Evolutionary conservation across 495 filamentous ascomycete species (phyloP).

Genomic region (Neurospora terricola): DNA sequence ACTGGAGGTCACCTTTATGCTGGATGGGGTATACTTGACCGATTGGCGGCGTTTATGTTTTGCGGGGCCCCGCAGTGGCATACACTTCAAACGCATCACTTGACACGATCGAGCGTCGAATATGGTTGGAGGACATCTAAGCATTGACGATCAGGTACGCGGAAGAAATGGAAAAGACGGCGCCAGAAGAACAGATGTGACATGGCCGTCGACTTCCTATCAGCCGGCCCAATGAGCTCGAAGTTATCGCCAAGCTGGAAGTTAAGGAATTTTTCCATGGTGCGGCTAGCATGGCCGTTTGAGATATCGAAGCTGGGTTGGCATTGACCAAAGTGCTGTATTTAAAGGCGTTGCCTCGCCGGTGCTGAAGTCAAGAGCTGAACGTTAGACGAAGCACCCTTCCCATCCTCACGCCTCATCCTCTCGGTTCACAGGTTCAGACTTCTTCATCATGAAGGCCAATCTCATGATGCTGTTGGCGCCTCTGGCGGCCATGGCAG

Average conservation of each 20-base stretch:
- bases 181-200: background rate
- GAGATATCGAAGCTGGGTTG: background rate
- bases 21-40: background rate
- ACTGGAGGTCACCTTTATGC: background rate
- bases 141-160: background rate
- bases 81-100: background rate
- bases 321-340: background rate
- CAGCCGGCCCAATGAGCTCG: background rate
- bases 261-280: background rate
- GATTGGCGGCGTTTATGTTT: conserved; percentile 1
- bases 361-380: background rate
- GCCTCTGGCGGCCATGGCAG: conserved; percentile 24
- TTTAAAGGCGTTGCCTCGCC: background rate
- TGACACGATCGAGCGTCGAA: background rate
- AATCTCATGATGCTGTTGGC: conserved; percentile 26
- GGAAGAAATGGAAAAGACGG: background rate
- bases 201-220: background rate
- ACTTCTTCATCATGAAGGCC: conserved; percentile 29
- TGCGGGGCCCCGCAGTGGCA: conserved; percentile 2
- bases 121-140: background rate
- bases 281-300: background rate
- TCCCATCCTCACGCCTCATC: background rate
- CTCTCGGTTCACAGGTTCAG: background rate
- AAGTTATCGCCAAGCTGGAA: background rate
- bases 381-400: background rate